phyloP scores from a whole-genome alignment of 352 stramenopile genomes.

The Phytophthora agathidicida region DNA sequence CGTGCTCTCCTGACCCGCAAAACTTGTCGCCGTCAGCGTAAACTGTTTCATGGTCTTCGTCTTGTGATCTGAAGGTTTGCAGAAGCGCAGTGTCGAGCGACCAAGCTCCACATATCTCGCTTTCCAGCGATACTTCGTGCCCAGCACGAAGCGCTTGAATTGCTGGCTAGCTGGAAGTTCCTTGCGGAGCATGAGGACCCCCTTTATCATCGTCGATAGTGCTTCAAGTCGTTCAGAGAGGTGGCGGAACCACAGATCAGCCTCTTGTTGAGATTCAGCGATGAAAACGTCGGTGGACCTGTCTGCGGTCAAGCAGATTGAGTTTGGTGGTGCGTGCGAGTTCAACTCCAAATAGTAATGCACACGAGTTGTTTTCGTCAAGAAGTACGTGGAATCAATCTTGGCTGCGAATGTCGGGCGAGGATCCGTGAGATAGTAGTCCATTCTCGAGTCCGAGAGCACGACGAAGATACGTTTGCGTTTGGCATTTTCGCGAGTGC shows the following conservation, averaged over 20 bases:
- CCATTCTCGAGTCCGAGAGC: constrained; percentile 76
- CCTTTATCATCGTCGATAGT: constrained; percentile 56
- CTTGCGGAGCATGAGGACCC: constrained; percentile 57
- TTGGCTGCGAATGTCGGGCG: constrained; percentile 62
- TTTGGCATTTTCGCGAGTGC: constrained; percentile 52
- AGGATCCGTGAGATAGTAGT: constrained; percentile 71
- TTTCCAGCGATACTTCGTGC: constrained; percentile 79
- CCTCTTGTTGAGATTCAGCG: constrained; percentile 53
- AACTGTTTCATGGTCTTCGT: constrained; percentile 78
- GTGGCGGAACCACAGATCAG: constrained; percentile 52
- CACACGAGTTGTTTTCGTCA: constrained; percentile 41
- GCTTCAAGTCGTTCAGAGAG: constrained; percentile 57
- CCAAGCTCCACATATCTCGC: constrained; percentile 59
- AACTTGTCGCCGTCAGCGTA: constrained; percentile 54
- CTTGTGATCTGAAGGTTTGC: constrained; percentile 43
- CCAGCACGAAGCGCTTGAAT: constrained; percentile 55
- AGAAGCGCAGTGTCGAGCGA: constrained; percentile 59
- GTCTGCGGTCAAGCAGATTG: constrained; percentile 70
- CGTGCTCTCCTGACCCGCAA: constrained; percentile 62
- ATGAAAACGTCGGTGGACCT: constrained; percentile 66
- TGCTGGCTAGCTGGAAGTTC: constrained; percentile 52
- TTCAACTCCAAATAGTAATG: constrained; percentile 75
- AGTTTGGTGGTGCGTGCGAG: constrained; percentile 51
- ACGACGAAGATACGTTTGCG: constrained; percentile 70
- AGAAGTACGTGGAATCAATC: constrained; percentile 69